phyloP scores from a whole-genome alignment of 768 basidiomycete species.

The Lactarius hengduanensis region DNA sequence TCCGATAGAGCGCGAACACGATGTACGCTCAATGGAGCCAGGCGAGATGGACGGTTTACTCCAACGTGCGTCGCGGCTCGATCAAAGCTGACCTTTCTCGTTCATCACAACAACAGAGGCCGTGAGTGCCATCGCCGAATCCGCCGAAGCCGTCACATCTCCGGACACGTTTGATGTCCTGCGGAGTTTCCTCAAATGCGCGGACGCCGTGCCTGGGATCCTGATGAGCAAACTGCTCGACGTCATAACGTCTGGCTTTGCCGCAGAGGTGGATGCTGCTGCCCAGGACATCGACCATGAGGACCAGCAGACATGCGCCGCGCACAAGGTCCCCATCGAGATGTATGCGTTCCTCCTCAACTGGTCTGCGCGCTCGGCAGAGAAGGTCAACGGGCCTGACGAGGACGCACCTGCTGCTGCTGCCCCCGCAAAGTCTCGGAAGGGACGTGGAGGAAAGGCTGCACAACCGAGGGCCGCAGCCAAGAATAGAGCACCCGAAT shows the following conservation, averaged over 20 bases:
- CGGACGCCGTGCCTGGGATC: constrained; percentile 56
- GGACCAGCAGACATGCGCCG: constrained; percentile 55
- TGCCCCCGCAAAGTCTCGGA: constrained; percentile 49
- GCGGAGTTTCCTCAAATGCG: constrained; percentile 76
- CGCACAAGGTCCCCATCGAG: constrained; percentile 77
- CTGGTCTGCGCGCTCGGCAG: constrained; percentile 84
- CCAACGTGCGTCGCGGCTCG: constrained; percentile 46
- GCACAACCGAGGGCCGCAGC: constrained; percentile 44
- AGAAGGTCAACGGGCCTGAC: constrained; percentile 63
- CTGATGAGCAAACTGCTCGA: constrained; percentile 87
- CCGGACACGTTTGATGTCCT: constrained; percentile 76
- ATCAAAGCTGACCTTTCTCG: constrained; percentile 19
- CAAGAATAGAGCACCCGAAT: constrained; percentile 44
- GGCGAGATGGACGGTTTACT: constrained; percentile 45
- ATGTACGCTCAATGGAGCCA: constrained; percentile 56
- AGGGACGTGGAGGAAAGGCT: constrained; percentile 60
- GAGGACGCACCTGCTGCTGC: constrained; percentile 46
- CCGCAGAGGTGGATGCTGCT: constrained; percentile 69
- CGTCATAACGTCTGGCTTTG: constrained; percentile 74
- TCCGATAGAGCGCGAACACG: constrained; percentile 66
- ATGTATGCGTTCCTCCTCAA: constrained; percentile 90
- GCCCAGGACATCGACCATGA: constrained; percentile 67
- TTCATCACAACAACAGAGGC: constrained; percentile 48
- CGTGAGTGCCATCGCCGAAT: constrained; percentile 76
- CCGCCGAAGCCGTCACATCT: constrained; percentile 69